These are phyloP conservation scores for Ophryocystis elektroscirrha DNA, from an alignment of 169 alveolate species.

Conservation along the genomic window DNA sequence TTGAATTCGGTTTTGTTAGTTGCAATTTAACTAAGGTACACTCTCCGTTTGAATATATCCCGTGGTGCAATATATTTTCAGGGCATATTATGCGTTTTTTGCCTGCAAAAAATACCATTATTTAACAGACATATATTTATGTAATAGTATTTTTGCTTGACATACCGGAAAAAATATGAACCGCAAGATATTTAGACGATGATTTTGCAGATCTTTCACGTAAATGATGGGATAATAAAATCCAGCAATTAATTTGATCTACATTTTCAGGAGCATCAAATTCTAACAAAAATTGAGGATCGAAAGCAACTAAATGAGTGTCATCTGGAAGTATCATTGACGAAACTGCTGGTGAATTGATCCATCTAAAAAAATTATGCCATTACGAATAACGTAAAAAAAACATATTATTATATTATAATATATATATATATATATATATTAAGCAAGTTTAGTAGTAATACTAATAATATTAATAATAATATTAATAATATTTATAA, in stretches of 20 bases:
- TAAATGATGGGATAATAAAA: conserved; percentile 35
- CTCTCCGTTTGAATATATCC: conserved; percentile 46
- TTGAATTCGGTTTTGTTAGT: conserved; percentile 1
- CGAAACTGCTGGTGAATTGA: conserved; percentile 20
- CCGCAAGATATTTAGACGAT: conserved; percentile 34
- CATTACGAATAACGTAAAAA: not conserved
- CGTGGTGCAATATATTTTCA: conserved; percentile 37
- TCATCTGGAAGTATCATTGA: conserved; percentile 43
- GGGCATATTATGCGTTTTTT: conserved; percentile 37
- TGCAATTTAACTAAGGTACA: conserved; percentile 36
- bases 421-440: not conserved
- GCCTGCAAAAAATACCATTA: no score
- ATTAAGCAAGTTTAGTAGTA: not conserved
- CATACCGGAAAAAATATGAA: no score
- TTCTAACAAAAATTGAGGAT: conserved; percentile 42
- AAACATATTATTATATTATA: not conserved
- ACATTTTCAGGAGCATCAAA: conserved; percentile 13
- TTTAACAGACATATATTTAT: no score
- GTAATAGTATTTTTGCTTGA: no score
- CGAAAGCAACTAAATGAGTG: conserved; percentile 42
- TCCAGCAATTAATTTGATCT: conserved; percentile 35
- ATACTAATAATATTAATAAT: not conserved
- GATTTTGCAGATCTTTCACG: conserved; percentile 22
- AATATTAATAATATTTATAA: not conserved
- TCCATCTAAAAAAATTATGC: conserved; percentile 21